These are phyloP conservation scores for Pseudocercospora macadamiae DNA, from an alignment of 2,329 filamentous ascomycete species.

Conservation along the genomic window DNA sequence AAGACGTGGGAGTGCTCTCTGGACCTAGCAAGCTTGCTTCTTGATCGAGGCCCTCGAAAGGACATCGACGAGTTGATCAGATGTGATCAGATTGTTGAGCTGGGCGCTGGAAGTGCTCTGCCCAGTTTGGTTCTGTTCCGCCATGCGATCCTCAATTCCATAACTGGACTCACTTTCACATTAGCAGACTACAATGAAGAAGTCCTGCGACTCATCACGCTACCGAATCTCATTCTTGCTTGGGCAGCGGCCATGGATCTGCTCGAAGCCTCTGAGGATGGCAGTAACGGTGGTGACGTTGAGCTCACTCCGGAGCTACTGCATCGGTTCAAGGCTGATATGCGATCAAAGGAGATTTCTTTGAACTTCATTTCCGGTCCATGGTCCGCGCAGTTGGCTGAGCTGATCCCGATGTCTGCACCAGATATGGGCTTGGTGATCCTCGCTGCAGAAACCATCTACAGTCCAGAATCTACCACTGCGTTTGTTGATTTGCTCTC, in stretches of 20 bases:
- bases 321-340: constrained; percentile 59
- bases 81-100: constrained; percentile 56
- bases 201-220: constrained; percentile 75
- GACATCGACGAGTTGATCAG: constrained; percentile 53
- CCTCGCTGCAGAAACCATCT: constrained; percentile 80
- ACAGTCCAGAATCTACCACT: constrained; percentile 71
- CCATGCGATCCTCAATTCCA: constrained; percentile 55
- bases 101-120: constrained; percentile 78
- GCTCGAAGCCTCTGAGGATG: constrained; percentile 8
- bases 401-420: constrained; percentile 53
- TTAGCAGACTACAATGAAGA: constrained; percentile 80
- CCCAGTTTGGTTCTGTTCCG: constrained; percentile 73
- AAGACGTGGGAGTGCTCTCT: constrained; percentile 89
- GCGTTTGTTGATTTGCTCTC: constrained; percentile 71
- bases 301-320: constrained; percentile 64
- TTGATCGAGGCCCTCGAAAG: constrained; percentile 53
- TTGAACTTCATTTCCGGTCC: constrained; percentile 73
- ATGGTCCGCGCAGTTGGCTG: constrained; percentile 67
- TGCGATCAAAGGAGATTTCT: constrained; percentile 56
- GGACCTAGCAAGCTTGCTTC: constrained; percentile 70
- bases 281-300: constrained; percentile 56
- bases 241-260: constrained; percentile 51
- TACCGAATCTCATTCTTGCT: constrained; percentile 75
- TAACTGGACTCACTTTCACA: constrained; percentile 59
- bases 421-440: constrained; percentile 55